Evolutionary conservation across 169 alveolate genomes (phyloP), one percentile per base, ranked within the genome.

Genomic region (Cryptosporidium viatorum): DNA sequence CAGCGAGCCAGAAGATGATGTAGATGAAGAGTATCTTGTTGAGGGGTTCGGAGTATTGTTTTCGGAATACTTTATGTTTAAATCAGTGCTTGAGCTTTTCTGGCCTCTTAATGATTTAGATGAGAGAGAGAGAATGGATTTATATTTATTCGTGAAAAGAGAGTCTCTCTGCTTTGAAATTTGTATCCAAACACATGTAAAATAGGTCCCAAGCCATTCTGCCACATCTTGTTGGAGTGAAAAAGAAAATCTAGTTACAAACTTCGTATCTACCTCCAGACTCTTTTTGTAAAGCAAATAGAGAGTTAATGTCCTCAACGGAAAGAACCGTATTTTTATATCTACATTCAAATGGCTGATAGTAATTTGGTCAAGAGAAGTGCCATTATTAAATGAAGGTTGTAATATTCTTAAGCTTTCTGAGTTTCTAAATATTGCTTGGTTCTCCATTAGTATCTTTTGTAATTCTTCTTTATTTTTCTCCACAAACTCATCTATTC

Each of bases 191-290:
- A 80, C 69, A 65, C 75, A 62, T 12, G 89, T 80, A 43, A 80
- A 65, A 31, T 80, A 80, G 5, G 89, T 80, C 6, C 89, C 89
- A 37, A 80, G 74, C 89, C 89, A 80, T 43, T 80, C 89, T 1
- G 89, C 89, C 21, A 80, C 89, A 48, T 80, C 89, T 39, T 80
- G 89, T 48, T 80, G 89, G 18, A 80, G 55, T 2, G 89, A 80
- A 52, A 80, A 80, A 8, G 89, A 74, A 62, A 80, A 80, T n/a
- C 50, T 80, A 6, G 89, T 80, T 10, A 80, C 35, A 62, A 80
- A 80, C 55, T 65, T 37, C 1, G 75, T 80, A 43, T 80, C 89
- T 9, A 21, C 7, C 26, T 29, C 89, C 6, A 80, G 65, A 23
- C 89, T 67, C 50, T 9, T 59, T 39, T 62, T 80, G 31, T 80